Conservation (phyloP, 1,284 basidiomycete species). For the Pseudozyma thailandica region DNA sequence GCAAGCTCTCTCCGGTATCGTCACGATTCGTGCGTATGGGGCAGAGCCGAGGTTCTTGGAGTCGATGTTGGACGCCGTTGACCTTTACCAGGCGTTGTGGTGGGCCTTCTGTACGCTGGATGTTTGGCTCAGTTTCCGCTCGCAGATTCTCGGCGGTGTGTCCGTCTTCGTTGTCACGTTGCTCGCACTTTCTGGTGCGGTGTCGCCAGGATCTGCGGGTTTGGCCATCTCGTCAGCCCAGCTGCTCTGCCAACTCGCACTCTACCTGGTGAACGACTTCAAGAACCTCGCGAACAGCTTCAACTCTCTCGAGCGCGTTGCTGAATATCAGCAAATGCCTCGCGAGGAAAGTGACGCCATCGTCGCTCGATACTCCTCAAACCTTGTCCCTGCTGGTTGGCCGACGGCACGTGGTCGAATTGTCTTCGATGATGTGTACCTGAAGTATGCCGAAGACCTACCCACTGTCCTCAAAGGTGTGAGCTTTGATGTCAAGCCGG, state of each 20-base stretch:
- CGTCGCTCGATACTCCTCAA: constrained; percentile 5
- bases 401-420: constrained; percentile 73
- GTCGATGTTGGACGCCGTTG: constrained; percentile 49
- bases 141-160: constrained; percentile 52
- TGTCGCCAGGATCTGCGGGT: constrained; percentile 80
- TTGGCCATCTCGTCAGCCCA: constrained; percentile 78
- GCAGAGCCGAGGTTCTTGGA: constrained; percentile 54
- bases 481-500: constrained; percentile 78
- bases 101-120: constrained; percentile 65
- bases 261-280: constrained; percentile 51
- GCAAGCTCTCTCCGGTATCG: constrained; percentile 59
- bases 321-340: constrained; percentile 87
- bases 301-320: constrained; percentile 86
- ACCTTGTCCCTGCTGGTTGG: constrained; percentile 59
- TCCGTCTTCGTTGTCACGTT: constrained; percentile 68
- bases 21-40: constrained; percentile 63
- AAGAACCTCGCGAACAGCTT: constrained; percentile 59
- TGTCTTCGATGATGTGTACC: constrained; percentile 77
- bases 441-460: constrained; percentile 85
- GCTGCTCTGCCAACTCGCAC: constrained; percentile 52
- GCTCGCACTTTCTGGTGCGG: constrained; percentile 78
- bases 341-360: constrained; percentile 75
- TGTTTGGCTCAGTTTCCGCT: constrained; percentile 57
- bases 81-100: constrained; percentile 55
- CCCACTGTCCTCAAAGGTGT: constrained; percentile 82